Evolutionary conservation across 2,329 filamentous ascomycete species (phyloP).

Genomic region (Cladosporium sp.): DNA sequence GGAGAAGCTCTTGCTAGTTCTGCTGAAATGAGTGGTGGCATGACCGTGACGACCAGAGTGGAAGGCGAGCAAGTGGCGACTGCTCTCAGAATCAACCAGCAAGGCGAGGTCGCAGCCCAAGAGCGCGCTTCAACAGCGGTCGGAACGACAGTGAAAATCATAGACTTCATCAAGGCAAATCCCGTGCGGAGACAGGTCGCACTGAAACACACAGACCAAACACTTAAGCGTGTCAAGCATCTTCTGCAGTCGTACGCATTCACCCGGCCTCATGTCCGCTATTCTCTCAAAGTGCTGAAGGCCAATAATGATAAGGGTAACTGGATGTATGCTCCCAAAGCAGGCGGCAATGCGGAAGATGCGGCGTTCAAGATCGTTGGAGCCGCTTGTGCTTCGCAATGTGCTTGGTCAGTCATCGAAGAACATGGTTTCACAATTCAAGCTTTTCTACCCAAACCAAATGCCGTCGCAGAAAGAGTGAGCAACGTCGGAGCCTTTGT

Average conservation of each 20-base stretch:
- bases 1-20: conserved; percentile 68
- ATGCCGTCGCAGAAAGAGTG: conserved; percentile 40
- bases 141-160: conserved; percentile 65
- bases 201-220: conserved; percentile 55
- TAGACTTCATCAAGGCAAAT: conserved; percentile 55
- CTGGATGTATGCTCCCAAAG: conserved; percentile 61
- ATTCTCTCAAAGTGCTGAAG: conserved; percentile 58
- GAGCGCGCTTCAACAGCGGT: conserved; percentile 52
- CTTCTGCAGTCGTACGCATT: conserved; percentile 63
- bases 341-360: conserved; percentile 50
- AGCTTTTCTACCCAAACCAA: conserved; percentile 54
- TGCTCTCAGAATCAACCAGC: conserved; percentile 46
- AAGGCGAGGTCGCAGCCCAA: conserved; percentile 40
- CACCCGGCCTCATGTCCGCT: conserved; percentile 58
- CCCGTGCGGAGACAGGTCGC: conserved; percentile 61
- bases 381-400: conserved; percentile 52
- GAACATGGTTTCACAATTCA: conserved; percentile 46
- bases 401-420: conserved; percentile 40
- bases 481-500: conserved; percentile 51
- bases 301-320: conserved; percentile 46
- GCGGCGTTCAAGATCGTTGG: conserved; percentile 60
- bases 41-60: conserved; percentile 62
- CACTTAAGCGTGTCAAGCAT: conserved; percentile 54
- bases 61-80: conserved; percentile 57
- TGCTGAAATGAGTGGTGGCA: conserved; percentile 52